A percentile compares a stretch with the other conserved stretches of the same genome.
Conservation (phyloP, 164 flowering plant genomes). For the Warburgia ugandensis region DNA sequence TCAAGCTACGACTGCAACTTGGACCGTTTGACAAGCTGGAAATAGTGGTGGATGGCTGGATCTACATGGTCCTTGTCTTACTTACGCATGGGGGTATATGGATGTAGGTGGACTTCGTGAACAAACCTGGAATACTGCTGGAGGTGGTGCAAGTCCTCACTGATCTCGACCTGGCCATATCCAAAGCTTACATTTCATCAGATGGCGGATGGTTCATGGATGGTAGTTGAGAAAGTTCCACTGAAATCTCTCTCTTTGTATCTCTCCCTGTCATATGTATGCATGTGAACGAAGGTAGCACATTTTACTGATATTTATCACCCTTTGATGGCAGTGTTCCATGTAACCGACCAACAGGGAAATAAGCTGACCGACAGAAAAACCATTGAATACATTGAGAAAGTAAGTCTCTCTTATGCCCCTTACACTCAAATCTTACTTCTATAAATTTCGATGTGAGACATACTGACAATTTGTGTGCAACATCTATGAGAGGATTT, state of each 20-base stretch:
- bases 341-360: slow-evolving; percentile 64
- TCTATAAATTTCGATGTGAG: background rate
- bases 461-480: too few species aligned
- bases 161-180: slow-evolving; percentile 59
- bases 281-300: too few species aligned
- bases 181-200: slow-evolving; percentile 73
- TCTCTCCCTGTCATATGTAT: slow-evolving; percentile 5
- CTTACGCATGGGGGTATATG: background rate
- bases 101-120: slow-evolving; percentile 59
- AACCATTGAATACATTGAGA: slow-evolving; percentile 68
- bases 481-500: too few species aligned
- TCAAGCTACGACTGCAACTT: background rate
- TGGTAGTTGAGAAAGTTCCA: slow-evolving; percentile 25
- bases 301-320: background rate
- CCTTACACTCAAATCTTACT: background rate
- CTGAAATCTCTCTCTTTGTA: background rate
- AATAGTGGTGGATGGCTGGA: too few species aligned
- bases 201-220: slow-evolving; percentile 94
- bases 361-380: slow-evolving; percentile 51
- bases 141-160: slow-evolving; percentile 70
- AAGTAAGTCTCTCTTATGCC: slow-evolving; percentile 32
- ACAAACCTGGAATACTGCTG: slow-evolving; percentile 65
- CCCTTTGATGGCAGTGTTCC: slow-evolving; percentile 40
- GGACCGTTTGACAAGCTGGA: background rate
- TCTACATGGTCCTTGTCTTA: too few species aligned